Base-by-base conservation (phyloP, 371 early-diverging fungal species). In the Synchytrium microbalum region DNA sequence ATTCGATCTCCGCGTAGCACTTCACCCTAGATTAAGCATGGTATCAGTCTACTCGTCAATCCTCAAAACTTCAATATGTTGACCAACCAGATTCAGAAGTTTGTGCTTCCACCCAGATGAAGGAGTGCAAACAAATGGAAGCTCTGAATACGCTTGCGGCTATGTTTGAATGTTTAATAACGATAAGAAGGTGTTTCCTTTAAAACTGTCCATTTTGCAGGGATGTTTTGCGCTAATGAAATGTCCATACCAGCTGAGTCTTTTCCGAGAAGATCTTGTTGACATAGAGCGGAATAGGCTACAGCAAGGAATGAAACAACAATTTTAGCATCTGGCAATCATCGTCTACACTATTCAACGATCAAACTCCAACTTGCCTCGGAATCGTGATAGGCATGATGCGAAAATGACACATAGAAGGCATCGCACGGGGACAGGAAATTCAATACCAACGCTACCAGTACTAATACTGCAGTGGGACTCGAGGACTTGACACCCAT, bases 201-300 rank as follows among this genome's bases (percentile, higher is more conserved):
- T 51, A n/a, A n/a, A 51, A 51, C n/a, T n/a, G 14, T 51, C 51
- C 51, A 14, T 51, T 51, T n/a, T 13, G 13, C n/a, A 14, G n/a
- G 14, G 51, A 51, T n/a, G 51, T 51, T 14, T 14, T 51, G 51
- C 51, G n/a, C 14, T 51, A 13, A 14, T 51, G 13, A 51, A 13
- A 51, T 14, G 13, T n/a, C 51, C 51, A 13, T 51, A 51, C 51
- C 51, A 51, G n/a, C n/a, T 51, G 51, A 51, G 51, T 51, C 51
- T 51, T 51, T n/a, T 51, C 51, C 51, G 51, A 51, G n/a, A 51
- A 51, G 51, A 51, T 51, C 51, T 51, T 51, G n/a, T 51, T 51
- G 51, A 51, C 51, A 13, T n/a, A 51, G 14, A 51, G 51, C 51
- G 51, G 51, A 51, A 51, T n/a, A 51, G 14, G 13, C 51, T 51